Conservation (phyloP, 495 filamentous ascomycete genomes). For the Neurospora hispaniola region DNA sequence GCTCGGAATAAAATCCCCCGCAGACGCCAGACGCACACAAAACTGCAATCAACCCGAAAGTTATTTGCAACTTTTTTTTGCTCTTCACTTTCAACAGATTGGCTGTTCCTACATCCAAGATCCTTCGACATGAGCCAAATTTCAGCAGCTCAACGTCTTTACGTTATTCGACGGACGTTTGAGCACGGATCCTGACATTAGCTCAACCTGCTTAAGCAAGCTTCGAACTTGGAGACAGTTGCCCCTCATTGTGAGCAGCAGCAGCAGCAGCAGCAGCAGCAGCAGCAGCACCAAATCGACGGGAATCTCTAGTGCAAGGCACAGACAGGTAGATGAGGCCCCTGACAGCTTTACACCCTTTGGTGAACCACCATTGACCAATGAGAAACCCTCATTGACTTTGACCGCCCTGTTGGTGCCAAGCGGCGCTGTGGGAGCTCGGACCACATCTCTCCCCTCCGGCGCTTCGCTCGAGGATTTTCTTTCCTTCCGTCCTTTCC, state of each 20-base stretch:
- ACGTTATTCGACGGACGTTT: not conserved
- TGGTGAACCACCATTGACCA: conserved; percentile 4
- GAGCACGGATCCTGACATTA: not conserved
- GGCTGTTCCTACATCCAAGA: not conserved
- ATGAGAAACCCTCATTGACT: not conserved
- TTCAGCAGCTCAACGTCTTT: not conserved
- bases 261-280: not conserved
- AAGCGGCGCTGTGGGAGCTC: not conserved
- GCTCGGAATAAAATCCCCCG: not conserved
- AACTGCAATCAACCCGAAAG: not conserved
- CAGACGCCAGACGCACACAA: not conserved
- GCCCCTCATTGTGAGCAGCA: not conserved
- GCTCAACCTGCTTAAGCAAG: not conserved
- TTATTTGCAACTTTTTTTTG: not conserved
- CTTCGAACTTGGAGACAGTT: not conserved
- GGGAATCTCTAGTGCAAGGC: not conserved
- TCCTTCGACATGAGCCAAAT: not conserved
- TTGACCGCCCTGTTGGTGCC: not conserved
- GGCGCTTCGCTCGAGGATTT: not conserved
- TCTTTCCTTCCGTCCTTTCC: not conserved
- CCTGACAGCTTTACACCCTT: not conserved
- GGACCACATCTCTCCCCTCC: not conserved
- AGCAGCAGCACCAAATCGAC: not conserved
- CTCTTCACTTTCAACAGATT: not conserved
- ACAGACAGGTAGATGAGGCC: not conserved